Conservation (phyloP, 2,329 filamentous ascomycete genomes). For the Penicillium sp. region DNA sequence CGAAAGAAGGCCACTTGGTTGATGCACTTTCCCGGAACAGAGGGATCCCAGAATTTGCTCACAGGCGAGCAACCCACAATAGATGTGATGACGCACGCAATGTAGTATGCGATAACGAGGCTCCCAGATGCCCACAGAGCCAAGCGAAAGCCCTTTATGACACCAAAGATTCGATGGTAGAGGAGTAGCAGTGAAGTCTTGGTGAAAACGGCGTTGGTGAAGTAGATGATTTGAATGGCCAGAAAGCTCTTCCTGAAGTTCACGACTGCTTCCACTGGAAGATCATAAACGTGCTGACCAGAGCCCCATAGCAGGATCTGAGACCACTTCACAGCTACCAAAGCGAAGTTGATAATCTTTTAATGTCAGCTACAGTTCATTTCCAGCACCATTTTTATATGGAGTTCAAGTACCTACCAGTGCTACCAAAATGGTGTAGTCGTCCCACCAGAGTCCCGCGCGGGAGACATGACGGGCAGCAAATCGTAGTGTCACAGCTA, state of each 20-base stretch:
- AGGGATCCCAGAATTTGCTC: slow-evolving; percentile 22
- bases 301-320: slow-evolving; percentile 18
- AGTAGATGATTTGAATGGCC: slow-evolving; percentile 25
- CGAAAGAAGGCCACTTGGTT: slow-evolving; percentile 25
- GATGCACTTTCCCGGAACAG: slow-evolving; percentile 20
- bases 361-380: neutral
- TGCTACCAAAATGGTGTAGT: slow-evolving; percentile 26
- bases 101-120: slow-evolving; percentile 21
- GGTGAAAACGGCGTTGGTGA: slow-evolving; percentile 25
- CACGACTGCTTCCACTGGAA: slow-evolving; percentile 11
- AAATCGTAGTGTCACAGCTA: slow-evolving; percentile 24
- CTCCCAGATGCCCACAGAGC: slow-evolving; percentile 15
- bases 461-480: slow-evolving; percentile 18
- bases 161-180: slow-evolving; percentile 30
- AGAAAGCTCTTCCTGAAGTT: slow-evolving; percentile 25
- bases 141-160: slow-evolving; percentile 24
- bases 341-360: slow-evolving; percentile 22
- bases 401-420: slow-evolving; percentile 15
- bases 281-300: slow-evolving; percentile 15
- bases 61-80: slow-evolving; percentile 24
- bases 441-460: slow-evolving; percentile 30
- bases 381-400: neutral
- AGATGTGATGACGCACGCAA: slow-evolving; percentile 19
- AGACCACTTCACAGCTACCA: slow-evolving; percentile 20
- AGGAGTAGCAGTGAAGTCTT: slow-evolving; percentile 28